Percentiles rank a stretch among this genome's conserved stretches.
These are phyloP conservation scores for Coemansia sp. DNA, from an alignment of 192 early-diverging fungal species.

Conservation along the genomic window DNA sequence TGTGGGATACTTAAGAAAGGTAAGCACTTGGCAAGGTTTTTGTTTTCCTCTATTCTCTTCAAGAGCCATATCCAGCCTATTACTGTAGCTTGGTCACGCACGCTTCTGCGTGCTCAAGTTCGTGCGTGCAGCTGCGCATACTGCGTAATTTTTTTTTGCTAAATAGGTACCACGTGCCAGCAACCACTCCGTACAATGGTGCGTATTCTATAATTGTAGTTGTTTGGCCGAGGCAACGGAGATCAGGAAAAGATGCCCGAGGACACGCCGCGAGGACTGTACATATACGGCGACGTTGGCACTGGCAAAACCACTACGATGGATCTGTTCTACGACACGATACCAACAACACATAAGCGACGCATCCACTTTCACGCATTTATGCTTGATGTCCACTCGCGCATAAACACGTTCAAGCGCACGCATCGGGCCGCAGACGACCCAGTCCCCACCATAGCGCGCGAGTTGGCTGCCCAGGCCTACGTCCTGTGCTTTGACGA, in stretches of 20 bases:
- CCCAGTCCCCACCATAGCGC: conserved; percentile 72
- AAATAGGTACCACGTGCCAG: neutral
- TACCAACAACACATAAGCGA: conserved; percentile 71
- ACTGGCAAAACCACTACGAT: conserved; percentile 96
- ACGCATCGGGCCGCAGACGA: conserved; percentile 58
- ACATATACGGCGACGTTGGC: conserved; percentile 73
- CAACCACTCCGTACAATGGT: conserved; percentile 1
- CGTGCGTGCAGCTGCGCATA: conserved; percentile 4
- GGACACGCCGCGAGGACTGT: conserved; percentile 37
- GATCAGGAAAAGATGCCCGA: neutral
- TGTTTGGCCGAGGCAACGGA: conserved; percentile 11
- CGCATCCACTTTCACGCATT: conserved; percentile 98
- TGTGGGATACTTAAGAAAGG: conserved; percentile 38
- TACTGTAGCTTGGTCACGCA: neutral
- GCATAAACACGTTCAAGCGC: conserved; percentile 65
- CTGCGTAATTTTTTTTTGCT: neutral
- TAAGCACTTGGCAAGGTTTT: conserved; percentile 11
- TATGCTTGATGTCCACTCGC: conserved; percentile 91
- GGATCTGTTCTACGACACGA: conserved; percentile 91
- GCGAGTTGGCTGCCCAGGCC: conserved; percentile 77
- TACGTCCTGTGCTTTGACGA: conserved; percentile 96
- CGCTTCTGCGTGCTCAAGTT: neutral
- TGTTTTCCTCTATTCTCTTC: neutral
- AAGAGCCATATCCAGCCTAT: neutral
- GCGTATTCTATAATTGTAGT: conserved; percentile 18